Base-by-base conservation (phyloP, 108 stramenopile species). In the Skeletonema menzelii region DNA sequence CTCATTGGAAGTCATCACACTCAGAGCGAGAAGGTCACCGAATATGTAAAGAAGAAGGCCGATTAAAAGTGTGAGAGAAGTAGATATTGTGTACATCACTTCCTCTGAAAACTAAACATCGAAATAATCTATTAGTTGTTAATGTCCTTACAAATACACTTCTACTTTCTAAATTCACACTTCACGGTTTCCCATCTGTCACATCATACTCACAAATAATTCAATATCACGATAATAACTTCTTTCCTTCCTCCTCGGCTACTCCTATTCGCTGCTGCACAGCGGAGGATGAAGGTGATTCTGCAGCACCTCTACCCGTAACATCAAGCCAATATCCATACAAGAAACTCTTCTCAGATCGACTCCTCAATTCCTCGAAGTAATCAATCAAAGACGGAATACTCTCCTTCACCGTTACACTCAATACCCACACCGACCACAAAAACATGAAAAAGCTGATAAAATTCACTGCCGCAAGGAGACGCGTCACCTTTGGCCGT, bases 1-100 rank as follows among this genome's bases (percentile, higher is more conserved):
- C 26, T 73, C 3, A 57, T 32, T 31, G 77, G 77, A 0, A 79
- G 72, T 10, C 77, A 79, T 37, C 77, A 78, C 35, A 65, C 75
- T 5, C 40, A 42, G n/a, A n/a, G 49, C n/a, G 49, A 53, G 22
- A 53, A 53, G 49, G 8, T 53, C 8, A 4, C 20, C 20, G 22
- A 53, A 10, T 53, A 53, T 53, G 8, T 22, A 22, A 53, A 53
- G 49, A 49, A 40, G 38, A 49, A 40, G 38, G 14, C 38, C 15
- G 40, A 15, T n/a, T 42, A 42, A 5, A 8, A 42, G 40, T 5
- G 40, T n/a, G 40, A 42, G 40, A n/a, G 40, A 42, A 15, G 40
- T 42, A 42, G 40, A 42, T 42, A 42, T 42, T 42, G 40, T 42
- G 40, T 42, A 42, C 40, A 42, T 42, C 40, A n/a, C 40, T 42